These are phyloP conservation scores for Alternaria angustiovoidea DNA, from an alignment of 2,329 filamentous ascomycete genomes.

Conservation along the genomic window DNA sequence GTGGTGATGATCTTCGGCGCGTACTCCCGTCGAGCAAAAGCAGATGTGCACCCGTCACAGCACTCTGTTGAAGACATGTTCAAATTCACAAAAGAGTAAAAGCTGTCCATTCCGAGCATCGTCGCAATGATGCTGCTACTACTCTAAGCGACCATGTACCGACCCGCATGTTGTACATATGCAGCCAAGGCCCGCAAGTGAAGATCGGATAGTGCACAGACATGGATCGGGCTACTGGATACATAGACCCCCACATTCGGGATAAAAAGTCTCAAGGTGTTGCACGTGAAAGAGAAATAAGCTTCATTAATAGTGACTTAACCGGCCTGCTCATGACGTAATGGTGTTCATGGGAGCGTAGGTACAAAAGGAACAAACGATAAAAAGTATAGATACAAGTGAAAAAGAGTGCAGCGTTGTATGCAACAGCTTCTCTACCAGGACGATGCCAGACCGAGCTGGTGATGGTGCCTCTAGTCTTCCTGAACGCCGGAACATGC, in stretches of 20 bases:
- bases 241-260: background rate
- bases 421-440: constrained; percentile 16
- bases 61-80: background rate
- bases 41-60: background rate
- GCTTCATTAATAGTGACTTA: constrained; percentile 24
- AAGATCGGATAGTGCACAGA: constrained; percentile 15
- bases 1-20: background rate
- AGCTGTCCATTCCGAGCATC: background rate
- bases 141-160: constrained; percentile 9
- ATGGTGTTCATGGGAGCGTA: constrained; percentile 5
- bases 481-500: constrained; percentile 32
- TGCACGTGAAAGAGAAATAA: background rate
- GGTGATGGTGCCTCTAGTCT: constrained; percentile 23
- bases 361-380: constrained; percentile 4
- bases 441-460: constrained; percentile 15
- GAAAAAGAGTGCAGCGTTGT: constrained; percentile 12
- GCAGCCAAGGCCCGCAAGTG: constrained; percentile 22
- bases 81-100: background rate
- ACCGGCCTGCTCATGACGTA: background rate
- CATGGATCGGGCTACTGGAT: constrained; percentile 3
- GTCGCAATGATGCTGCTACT: background rate
- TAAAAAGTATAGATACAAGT: constrained; percentile 20
- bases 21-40: background rate
- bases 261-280: background rate
- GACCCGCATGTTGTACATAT: constrained; percentile 28